phyloP scores from a whole-genome alignment of 768 basidiomycete species.

The Termitomyces sp. region DNA sequence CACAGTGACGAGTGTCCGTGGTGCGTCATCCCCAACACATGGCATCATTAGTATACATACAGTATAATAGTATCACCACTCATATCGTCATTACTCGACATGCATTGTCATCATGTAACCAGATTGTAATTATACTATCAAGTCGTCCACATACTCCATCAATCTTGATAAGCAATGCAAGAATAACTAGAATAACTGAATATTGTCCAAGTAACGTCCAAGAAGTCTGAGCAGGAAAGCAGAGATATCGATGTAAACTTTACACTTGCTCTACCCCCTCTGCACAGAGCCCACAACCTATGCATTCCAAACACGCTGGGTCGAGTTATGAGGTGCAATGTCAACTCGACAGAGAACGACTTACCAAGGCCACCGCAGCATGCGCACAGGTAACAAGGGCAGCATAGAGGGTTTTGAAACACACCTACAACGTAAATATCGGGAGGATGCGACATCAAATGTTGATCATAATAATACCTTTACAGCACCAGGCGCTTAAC shows the following conservation, averaged over 20 bases:
- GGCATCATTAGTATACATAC: too few relatives aligned
- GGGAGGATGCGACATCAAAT: neutral
- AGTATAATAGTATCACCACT: too few relatives aligned
- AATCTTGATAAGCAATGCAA: neutral
- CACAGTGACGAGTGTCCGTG: too few relatives aligned
- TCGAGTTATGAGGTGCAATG: neutral
- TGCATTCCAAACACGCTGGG: conserved; percentile 61
- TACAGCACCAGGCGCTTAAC: conserved; percentile 65
- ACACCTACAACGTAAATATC: conserved; percentile 27
- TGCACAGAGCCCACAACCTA: conserved; percentile 64
- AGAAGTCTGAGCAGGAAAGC: neutral
- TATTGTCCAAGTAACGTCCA: neutral
- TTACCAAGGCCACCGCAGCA: conserved; percentile 66
- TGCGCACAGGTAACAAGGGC: conserved; percentile 69
- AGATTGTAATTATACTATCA: too few relatives aligned
- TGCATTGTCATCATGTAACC: too few relatives aligned
- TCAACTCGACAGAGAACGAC: conserved; percentile 3
- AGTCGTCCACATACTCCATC: neutral
- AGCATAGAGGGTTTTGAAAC: conserved; percentile 61
- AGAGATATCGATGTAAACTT: too few relatives aligned
- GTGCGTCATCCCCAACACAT: too few relatives aligned
- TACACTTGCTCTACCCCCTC: conserved; percentile 31
- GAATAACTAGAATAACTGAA: neutral
- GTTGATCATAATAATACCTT: conserved; percentile 28
- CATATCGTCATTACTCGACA: too few relatives aligned